A percentile compares a stretch with the other conserved stretches of the same genome.
These are phyloP conservation scores for Clavispora asparagi DNA, from an alignment of 805 yeast genomes.

Conservation along the genomic window DNA sequence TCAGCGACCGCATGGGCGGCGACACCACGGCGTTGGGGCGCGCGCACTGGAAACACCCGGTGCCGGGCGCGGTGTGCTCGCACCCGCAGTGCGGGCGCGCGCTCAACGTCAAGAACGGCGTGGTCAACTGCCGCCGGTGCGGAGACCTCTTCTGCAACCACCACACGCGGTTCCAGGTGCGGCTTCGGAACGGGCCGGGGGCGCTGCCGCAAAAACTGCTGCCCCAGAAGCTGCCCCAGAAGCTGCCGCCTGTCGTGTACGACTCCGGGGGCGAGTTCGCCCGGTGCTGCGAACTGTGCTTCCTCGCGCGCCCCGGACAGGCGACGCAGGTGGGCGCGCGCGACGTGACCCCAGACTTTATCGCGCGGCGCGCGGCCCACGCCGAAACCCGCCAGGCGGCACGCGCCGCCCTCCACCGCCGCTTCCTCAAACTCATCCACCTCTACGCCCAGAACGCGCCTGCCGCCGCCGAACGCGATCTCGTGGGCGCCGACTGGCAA, in stretches of 20 bases:
- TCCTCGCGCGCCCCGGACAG: conserved; percentile 48
- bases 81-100: conserved; percentile 34
- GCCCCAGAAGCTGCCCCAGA: background rate
- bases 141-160: conserved; percentile 64
- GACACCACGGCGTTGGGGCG: conserved; percentile 29
- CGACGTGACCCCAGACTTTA: conserved; percentile 46
- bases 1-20: conserved; percentile 19
- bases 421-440: conserved; percentile 46
- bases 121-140: conserved; percentile 70
- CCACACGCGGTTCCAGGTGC: conserved; percentile 55
- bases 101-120: conserved; percentile 49
- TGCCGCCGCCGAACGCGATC: conserved; percentile 18
- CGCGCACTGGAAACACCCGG: conserved; percentile 55
- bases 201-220: conserved; percentile 30
- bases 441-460: conserved; percentile 10
- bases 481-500: conserved; percentile 60
- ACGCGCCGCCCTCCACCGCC: conserved; percentile 51
- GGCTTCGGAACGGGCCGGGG: conserved; percentile 43
- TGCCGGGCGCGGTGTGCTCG: conserved; percentile 38
- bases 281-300: conserved; percentile 65
- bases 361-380: conserved; percentile 32
- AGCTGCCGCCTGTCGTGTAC: conserved; percentile 18
- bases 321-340: conserved; percentile 19
- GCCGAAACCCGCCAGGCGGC: conserved; percentile 48
- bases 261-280: conserved; percentile 52